phyloP scores from a whole-genome alignment of 345 rosid genomes.

The Barbarea vulgaris region DNA sequence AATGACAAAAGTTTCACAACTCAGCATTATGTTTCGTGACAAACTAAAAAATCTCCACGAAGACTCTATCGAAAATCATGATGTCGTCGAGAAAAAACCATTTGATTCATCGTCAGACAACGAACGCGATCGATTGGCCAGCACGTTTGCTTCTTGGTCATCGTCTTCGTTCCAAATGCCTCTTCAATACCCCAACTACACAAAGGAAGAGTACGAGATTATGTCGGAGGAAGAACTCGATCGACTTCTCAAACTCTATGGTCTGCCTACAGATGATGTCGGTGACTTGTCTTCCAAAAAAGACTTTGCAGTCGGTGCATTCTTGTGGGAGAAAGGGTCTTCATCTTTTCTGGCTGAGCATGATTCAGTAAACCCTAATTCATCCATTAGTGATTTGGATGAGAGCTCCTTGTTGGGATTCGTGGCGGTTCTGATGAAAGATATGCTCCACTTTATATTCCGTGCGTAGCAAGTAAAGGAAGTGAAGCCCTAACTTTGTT shows the following conservation, averaged over 20 bases:
- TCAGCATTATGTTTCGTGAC: constrained; percentile 17
- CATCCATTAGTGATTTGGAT: not conserved
- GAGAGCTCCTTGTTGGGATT: not conserved
- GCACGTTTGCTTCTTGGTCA: not conserved
- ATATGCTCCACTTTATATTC: not conserved
- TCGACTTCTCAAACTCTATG: constrained; percentile 55
- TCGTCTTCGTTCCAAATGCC: constrained; percentile 57
- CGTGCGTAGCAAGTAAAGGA: constrained; percentile 6
- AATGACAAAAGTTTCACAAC: constrained; percentile 24
- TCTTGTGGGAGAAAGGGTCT: constrained; percentile 49
- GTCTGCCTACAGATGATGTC: constrained; percentile 34
- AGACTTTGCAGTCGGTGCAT: constrained; percentile 59
- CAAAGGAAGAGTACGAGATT: constrained; percentile 50
- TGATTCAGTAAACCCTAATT: constrained; percentile 9
- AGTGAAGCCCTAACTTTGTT: not conserved
- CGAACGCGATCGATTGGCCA: not conserved
- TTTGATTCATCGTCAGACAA: not conserved
- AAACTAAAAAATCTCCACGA: not conserved
- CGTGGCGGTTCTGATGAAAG: not conserved
- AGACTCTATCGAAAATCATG: not conserved
- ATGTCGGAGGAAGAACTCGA: constrained; percentile 72
- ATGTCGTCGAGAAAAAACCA: not conserved
- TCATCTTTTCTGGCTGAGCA: not conserved
- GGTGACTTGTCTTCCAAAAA: constrained; percentile 50
- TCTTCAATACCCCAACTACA: constrained; percentile 62